Conservation (phyloP, 495 filamentous ascomycete genomes). For the Parachaetomium inaequale region DNA sequence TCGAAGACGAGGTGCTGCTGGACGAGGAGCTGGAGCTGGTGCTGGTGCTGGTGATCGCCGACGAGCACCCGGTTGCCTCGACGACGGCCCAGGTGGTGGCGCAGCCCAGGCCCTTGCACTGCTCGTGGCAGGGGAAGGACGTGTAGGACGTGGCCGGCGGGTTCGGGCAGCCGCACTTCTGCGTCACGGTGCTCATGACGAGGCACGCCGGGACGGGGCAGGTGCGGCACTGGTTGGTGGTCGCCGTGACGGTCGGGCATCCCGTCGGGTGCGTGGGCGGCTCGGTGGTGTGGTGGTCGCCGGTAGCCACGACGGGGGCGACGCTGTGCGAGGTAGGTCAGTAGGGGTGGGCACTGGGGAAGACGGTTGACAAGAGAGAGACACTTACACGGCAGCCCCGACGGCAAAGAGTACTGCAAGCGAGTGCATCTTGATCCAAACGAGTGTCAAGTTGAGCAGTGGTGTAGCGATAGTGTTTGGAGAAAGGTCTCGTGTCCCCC, state of each 20-base stretch:
- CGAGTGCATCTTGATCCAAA: slow-evolving; percentile 9
- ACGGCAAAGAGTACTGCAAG: slow-evolving; percentile 8
- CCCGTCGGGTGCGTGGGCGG: background rate
- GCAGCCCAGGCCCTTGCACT: slow-evolving; percentile 25
- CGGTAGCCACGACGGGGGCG: slow-evolving; percentile 3
- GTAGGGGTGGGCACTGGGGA: background rate
- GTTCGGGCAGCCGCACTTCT: slow-evolving; percentile 18
- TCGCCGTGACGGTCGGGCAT: slow-evolving; percentile 22
- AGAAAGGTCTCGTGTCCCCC: background rate
- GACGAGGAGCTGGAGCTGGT: background rate
- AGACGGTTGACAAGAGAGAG: background rate
- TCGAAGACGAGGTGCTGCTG: background rate
- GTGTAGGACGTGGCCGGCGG: slow-evolving; percentile 1
- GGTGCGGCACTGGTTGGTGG: slow-evolving; percentile 16
- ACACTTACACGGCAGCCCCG: slow-evolving; percentile 14
- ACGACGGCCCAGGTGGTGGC: slow-evolving; percentile 16
- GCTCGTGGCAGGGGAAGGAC: slow-evolving; percentile 24
- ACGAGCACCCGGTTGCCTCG: slow-evolving; percentile 7
- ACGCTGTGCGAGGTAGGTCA: slow-evolving; percentile 9
- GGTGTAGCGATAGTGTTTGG: slow-evolving; percentile 1
- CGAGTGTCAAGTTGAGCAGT: background rate
- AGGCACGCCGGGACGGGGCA: slow-evolving; percentile 17
- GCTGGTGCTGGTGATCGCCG: background rate
- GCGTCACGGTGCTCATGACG: slow-evolving; percentile 10
- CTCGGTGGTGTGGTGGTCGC: background rate